Evolutionary conservation across 768 basidiomycete genomes (phyloP).

Genomic region (Amanita muscaria): DNA sequence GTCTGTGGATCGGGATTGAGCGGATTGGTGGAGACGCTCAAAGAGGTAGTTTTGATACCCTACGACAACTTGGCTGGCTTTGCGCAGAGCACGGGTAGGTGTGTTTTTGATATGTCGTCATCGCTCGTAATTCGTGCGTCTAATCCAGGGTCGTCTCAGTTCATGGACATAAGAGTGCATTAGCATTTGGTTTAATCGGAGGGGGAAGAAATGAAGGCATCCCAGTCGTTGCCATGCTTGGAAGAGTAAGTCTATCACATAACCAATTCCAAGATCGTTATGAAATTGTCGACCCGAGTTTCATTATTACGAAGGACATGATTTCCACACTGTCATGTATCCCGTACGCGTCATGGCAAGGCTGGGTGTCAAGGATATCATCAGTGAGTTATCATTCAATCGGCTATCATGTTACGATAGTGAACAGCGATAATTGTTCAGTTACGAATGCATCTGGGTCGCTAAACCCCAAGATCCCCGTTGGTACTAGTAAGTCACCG

Average conservation of each 20-base stretch:
- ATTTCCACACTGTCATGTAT: conserved; percentile 59
- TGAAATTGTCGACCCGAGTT: conserved; percentile 39
- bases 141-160: conserved; percentile 37
- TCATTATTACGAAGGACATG: conserved; percentile 81
- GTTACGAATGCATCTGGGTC: conserved; percentile 89
- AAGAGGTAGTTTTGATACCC: conserved; percentile 47
- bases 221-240: conserved; percentile 86
- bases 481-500: conserved; percentile 67
- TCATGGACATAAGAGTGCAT: conserved; percentile 67
- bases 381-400: conserved; percentile 36
- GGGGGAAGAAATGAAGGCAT: conserved; percentile 48
- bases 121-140: too few relatives aligned
- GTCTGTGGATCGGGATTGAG: conserved; percentile 83
- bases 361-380: conserved; percentile 65
- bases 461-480: conserved; percentile 60
- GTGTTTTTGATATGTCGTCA: not conserved
- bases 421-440: conserved; percentile 22
- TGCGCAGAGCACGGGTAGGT: conserved; percentile 63
- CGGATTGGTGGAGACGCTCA: conserved; percentile 57
- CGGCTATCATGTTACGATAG: not conserved
- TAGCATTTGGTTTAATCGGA: conserved; percentile 78
- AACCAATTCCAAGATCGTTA: conserved; percentile 1
- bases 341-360: conserved; percentile 74
- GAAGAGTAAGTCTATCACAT: conserved; percentile 44
- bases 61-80: conserved; percentile 71